Conservation (phyloP, 2,329 filamentous ascomycete species). For the Fusarium bactridioides region DNA sequence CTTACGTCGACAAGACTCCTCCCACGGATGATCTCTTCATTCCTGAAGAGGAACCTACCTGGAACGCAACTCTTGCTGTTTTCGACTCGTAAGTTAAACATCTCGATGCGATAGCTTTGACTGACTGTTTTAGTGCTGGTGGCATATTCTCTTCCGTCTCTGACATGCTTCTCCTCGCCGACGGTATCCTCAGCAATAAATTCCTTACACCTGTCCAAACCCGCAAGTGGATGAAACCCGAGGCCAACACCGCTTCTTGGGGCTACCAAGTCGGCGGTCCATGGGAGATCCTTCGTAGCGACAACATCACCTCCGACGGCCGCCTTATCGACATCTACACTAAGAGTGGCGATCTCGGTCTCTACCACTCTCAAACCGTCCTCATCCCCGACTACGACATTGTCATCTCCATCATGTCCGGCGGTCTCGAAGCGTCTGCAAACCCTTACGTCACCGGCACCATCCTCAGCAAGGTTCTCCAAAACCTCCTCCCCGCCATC, state of each 20-base stretch:
- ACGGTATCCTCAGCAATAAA: conserved; percentile 53
- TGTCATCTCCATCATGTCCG: conserved; percentile 51
- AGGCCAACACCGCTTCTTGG: conserved; percentile 47
- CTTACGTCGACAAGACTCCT: conserved; percentile 47
- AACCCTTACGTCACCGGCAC: conserved; percentile 23
- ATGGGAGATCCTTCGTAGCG: conserved; percentile 56
- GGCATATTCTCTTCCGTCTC: conserved; percentile 52
- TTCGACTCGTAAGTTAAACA: conserved; percentile 44
- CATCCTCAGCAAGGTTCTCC: conserved; percentile 44
- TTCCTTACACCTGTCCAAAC: conserved; percentile 51
- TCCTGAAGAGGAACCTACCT: conserved; percentile 45
- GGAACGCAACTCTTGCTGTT: conserved; percentile 47
- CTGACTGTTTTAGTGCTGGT: conserved; percentile 42
- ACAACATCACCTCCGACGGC: conserved; percentile 48
- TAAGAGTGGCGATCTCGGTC: conserved; percentile 54
- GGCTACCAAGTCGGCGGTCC: conserved; percentile 53
- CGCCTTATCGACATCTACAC: conserved; percentile 56
- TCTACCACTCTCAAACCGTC: conserved; percentile 51
- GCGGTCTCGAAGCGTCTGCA: conserved; percentile 41
- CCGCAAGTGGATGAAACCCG: conserved; percentile 56
- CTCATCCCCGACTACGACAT: conserved; percentile 58
- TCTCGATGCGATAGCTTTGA: too few relatives aligned
- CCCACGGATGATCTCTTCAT: conserved; percentile 47
- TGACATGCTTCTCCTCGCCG: conserved; percentile 53
- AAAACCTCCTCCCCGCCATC: conserved; percentile 50